Base-by-base conservation (phyloP, 2,329 filamentous ascomycete genomes). In the Clathrospora elynae region DNA sequence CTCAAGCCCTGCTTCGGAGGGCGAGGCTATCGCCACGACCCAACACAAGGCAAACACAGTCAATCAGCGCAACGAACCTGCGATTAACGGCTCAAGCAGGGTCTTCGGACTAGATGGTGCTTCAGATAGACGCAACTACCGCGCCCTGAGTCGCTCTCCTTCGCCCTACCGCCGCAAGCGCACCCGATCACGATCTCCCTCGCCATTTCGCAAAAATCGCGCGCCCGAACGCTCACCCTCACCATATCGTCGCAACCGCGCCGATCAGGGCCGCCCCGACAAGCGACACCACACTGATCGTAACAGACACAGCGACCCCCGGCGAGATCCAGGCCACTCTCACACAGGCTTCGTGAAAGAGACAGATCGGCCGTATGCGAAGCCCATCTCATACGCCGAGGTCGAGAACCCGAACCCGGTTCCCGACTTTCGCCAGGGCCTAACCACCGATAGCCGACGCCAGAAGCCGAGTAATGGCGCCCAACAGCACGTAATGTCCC, bases 281-380 rank as follows among this genome's bases (percentile, higher is more conserved):
- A 91, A 91, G 72, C 81, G 87, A 55, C 70, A 77, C 35, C 51
- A 59, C 43, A 54, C 55, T 53, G 60, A 65, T 58, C 57, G 52
- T 37, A 48, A 43, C 40, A 62, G 62, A 69, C 64, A 75, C 75
- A 49, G 70, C 77, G 84, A 87, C 57, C 71, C 79, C 26, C 77
- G 84, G 62, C 82, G 81, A 83, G 81, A 57, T 73, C 79, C 22
- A 10, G 44, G 31, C 5, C 43, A 36, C 4, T 29, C 35, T 16
- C 47, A 38, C 20, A 26, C 36, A 22, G 38, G 35, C 20, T 36
- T 46, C 28, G 43, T 19, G 13, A 58, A 38, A 33, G 53, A 48
- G 18, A 30, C 35, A 22, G 52, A 57, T 31, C 44, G 53, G 18
- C 35, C 49, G n/a, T 30, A 49, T 31, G 42, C 45, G 18, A 60